Conservation (phyloP, 2,329 filamentous ascomycete species). For the Pestalotiopsis sp. region DNA sequence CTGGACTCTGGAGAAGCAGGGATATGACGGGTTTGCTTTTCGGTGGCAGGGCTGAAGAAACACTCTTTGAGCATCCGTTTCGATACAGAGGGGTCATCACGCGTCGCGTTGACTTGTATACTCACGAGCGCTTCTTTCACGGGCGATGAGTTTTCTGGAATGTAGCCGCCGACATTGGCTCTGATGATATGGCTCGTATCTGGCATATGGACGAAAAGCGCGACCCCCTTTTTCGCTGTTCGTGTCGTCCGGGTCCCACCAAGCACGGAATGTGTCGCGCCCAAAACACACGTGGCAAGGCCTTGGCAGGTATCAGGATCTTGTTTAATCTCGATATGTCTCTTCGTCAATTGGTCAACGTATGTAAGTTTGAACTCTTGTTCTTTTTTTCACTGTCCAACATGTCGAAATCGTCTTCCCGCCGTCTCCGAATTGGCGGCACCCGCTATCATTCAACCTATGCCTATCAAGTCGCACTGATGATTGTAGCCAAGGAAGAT, state of each 20-base stretch:
- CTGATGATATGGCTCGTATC: not conserved
- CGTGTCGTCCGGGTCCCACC: not conserved
- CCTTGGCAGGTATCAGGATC: not conserved
- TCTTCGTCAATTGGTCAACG: too few relatives aligned
- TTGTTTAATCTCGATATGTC: too few relatives aligned
- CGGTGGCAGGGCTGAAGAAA: not conserved
- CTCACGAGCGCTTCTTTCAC: not conserved
- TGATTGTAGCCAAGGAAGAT: not conserved
- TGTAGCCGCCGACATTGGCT: not conserved
- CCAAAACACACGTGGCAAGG: conserved; percentile 7
- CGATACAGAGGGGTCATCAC: not conserved
- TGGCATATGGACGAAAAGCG: not conserved
- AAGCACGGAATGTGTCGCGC: conserved; percentile 9
- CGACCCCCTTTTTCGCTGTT: conserved; percentile 9
- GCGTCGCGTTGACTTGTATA: not conserved
- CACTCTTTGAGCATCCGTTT: not conserved
- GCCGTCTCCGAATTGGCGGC: not conserved
- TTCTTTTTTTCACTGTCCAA: too few relatives aligned
- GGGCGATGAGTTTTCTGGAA: not conserved
- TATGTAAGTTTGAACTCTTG: too few relatives aligned
- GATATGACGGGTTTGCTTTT: not conserved
- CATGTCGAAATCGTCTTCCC: too few relatives aligned
- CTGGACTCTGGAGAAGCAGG: conserved; percentile 2
- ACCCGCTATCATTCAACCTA: not conserved
- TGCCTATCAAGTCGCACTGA: not conserved